A percentile compares a stretch with the other conserved stretches of the same genome.
phyloP scores from a whole-genome alignment of 2,329 filamentous ascomycete genomes.

The Stagonosporopsis cucurbitacearum region DNA sequence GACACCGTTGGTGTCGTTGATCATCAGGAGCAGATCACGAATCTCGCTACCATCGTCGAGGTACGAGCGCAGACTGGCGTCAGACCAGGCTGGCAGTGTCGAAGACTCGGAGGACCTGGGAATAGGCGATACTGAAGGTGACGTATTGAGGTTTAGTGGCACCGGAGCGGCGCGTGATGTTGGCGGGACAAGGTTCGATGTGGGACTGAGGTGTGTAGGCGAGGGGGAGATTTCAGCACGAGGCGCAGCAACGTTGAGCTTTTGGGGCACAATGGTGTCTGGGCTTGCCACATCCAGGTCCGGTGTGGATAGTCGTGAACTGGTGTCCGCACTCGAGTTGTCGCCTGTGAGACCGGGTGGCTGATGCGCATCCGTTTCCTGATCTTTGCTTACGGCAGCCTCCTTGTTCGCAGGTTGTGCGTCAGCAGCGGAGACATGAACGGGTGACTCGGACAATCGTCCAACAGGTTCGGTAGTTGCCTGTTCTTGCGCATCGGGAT shows the following conservation, averaged over 20 bases:
- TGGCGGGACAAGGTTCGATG: slow-evolving; percentile 27
- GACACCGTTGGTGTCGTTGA: slow-evolving; percentile 89
- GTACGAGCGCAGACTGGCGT: slow-evolving; percentile 83
- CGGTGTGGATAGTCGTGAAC: slow-evolving; percentile 47
- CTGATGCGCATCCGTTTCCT: slow-evolving; percentile 44
- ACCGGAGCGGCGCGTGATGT: slow-evolving; percentile 49
- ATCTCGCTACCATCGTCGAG: slow-evolving; percentile 90
- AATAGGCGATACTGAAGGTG: slow-evolving; percentile 33
- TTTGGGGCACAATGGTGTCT: slow-evolving; percentile 36
- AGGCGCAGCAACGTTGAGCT: slow-evolving; percentile 28
- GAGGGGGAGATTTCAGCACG: slow-evolving; percentile 29
- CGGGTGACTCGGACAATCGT: slow-evolving; percentile 69
- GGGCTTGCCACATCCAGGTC: slow-evolving; percentile 40
- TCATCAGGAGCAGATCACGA: slow-evolving; percentile 85
- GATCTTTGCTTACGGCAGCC: slow-evolving; percentile 26
- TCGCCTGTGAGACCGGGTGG: slow-evolving; percentile 74
- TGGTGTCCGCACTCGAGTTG: slow-evolving; percentile 70
- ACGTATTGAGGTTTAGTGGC: slow-evolving; percentile 24
- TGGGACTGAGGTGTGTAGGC: slow-evolving; percentile 32
- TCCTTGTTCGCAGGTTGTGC: slow-evolving; percentile 45
- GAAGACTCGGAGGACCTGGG: slow-evolving; percentile 53
- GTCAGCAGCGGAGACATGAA: slow-evolving; percentile 67
- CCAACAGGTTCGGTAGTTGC: slow-evolving; percentile 30
- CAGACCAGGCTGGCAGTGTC: slow-evolving; percentile 78
- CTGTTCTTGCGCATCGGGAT: slow-evolving; percentile 44